phyloP scores from a whole-genome alignment of 2,329 filamentous ascomycete genomes.

The Didymosphaeria variabile region DNA sequence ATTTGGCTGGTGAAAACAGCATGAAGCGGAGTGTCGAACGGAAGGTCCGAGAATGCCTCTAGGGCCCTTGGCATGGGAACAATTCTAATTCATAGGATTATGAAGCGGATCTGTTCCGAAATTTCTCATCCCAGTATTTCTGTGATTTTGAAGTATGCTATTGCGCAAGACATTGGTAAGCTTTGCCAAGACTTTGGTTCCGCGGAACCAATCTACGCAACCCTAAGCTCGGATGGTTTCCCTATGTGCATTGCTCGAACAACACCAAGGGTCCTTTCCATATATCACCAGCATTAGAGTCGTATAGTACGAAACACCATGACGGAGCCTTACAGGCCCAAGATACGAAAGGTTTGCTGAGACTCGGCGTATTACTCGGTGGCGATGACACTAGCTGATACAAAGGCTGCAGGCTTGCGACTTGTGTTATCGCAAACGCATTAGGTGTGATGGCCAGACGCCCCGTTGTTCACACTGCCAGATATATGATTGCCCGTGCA shows the following conservation, averaged over 20 bases:
- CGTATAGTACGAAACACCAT: too few relatives aligned
- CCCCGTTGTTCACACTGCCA: conserved; percentile 3
- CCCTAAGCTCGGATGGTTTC: not conserved
- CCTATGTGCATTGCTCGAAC: too few relatives aligned
- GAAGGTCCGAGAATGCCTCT: not conserved
- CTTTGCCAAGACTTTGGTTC: conserved; percentile 11
- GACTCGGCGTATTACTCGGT: too few relatives aligned
- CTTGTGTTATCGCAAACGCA: conserved; percentile 8
- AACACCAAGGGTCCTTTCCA: too few relatives aligned
- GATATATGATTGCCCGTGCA: not conserved
- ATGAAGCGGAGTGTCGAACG: too few relatives aligned
- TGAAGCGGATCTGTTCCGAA: not conserved
- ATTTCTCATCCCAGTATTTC: not conserved
- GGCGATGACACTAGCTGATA: not conserved
- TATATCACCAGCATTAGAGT: too few relatives aligned
- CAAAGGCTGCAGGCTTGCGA: not conserved
- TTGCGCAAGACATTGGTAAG: conserved; percentile 2
- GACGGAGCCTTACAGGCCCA: too few relatives aligned
- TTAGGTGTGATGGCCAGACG: conserved; percentile 3
- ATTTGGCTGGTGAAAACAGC: too few relatives aligned
- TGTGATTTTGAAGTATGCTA: not conserved
- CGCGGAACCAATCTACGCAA: conserved; percentile 6
- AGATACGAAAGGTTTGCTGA: too few relatives aligned
- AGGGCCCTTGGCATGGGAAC: not conserved
- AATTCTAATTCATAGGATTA: not conserved